Base-by-base conservation (phyloP, 1,284 basidiomycete species). In the Ceratorhiza oryzae-sativae region DNA sequence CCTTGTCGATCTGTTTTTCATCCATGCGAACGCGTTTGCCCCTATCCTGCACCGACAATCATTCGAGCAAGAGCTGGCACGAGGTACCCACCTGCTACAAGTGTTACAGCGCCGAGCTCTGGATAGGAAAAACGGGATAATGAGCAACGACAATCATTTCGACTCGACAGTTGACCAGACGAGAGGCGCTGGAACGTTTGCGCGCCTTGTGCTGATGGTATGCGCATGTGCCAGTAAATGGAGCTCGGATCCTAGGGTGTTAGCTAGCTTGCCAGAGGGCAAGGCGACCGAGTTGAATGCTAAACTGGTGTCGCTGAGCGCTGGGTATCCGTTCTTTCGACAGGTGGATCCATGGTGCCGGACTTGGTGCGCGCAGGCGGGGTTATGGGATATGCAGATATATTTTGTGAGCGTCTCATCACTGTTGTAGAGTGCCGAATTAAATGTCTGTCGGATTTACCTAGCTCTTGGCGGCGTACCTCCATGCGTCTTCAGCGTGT, bases 1-100 rank as follows among this genome's bases (percentile, higher is more conserved):
- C 1, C 82, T 88, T 23, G 82, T 88, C 74, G 81, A 84, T 32
- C 78, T 84, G 15, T 88, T 84, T 75, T 88, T 88, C 74, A 73
- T 78, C 6, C 77, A 83, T 70, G 78, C 80, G 74, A 84, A 84
- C 74, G 74, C 74, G 48, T 78, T 82, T 60, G 81, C 83, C 56
- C 84, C 85, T 3, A 77, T 88, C 12, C 77, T 88, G 3, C 86
- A 87, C 75, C 81, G 82, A 1, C 80, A 81, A 45, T 82, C 84
- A 6, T 88, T 88, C 76, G 79, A 83, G 39, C 63, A 18, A 49
- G 51, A 56, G 23, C 49, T 68, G 2, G 49, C 39, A 1, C 39
- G 39, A 18, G 63, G 63, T 9, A 30, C 63, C 1, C 63, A 68
- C 25, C 36, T 68, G 1, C 39, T 51, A n/a, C 46, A 68, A 27